phyloP scores from a whole-genome alignment of 495 filamentous ascomycete genomes.

The Pyrenopolyporus hunteri region DNA sequence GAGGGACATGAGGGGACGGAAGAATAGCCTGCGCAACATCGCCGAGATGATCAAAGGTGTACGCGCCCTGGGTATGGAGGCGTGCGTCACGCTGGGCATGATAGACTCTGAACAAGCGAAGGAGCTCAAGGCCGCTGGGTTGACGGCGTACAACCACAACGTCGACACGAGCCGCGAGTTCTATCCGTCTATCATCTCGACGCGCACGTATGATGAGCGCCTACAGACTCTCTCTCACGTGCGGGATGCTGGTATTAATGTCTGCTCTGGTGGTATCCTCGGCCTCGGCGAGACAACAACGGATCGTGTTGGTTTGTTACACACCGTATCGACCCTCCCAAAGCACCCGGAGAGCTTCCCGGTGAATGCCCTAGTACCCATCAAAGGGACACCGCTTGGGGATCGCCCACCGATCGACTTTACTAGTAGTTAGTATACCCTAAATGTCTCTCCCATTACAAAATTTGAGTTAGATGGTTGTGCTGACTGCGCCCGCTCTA shows the following conservation, averaged over 20 bases:
- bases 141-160: constrained; percentile 92
- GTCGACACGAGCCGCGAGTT: constrained; percentile 85
- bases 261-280: constrained; percentile 83
- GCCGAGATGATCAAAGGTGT: constrained; percentile 82
- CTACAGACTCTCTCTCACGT: constrained; percentile 76
- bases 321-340: constrained; percentile 77
- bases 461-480: neutral
- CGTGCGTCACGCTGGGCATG: constrained; percentile 88
- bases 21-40: constrained; percentile 76
- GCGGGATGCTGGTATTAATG: constrained; percentile 80
- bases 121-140: constrained; percentile 78
- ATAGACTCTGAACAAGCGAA: constrained; percentile 76
- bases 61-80: constrained; percentile 80
- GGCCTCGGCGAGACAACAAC: constrained; percentile 75
- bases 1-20: constrained; percentile 89
- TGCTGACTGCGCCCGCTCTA: neutral
- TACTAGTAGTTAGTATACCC: constrained; percentile 50
- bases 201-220: constrained; percentile 81
- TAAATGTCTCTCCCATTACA: constrained; percentile 20
- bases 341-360: constrained; percentile 83
- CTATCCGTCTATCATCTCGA: constrained; percentile 82
- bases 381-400: constrained; percentile 81
- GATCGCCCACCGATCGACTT: constrained; percentile 73
- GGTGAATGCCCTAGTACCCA: constrained; percentile 84
- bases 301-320: constrained; percentile 78